Evolutionary conservation across 2,329 filamentous ascomycete species (phyloP), one percentile per base, ranked within the genome.

Genomic region (Talaromyces sp.): DNA sequence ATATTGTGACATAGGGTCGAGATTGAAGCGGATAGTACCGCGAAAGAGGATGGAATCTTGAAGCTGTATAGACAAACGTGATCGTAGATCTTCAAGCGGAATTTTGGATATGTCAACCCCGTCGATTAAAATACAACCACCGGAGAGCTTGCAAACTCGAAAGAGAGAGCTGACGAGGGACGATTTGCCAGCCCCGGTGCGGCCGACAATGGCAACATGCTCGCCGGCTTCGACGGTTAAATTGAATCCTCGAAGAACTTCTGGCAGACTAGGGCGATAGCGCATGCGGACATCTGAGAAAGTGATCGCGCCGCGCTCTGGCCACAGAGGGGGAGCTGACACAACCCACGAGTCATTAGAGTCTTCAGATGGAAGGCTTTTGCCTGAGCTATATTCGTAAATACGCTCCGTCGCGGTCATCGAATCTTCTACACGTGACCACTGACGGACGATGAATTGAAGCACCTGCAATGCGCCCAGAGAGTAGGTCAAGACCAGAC

Each of bases 31-130:
- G 25, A 95, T 81, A 0, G 90, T 92, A 31, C 91, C 91, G 0
- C 89, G 91, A 78, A 95, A 94, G 5, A 95, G 83, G 1, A 93
- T 89, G 0, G 91, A 91, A 70, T 94, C 91, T 78, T 93, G 90
- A 1, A 91, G 91, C 63, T 95, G 93, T 70, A 94, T 93, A 47
- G 90, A 89, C 0, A 94, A 78, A 0, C 90, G 84, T 19, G 86
- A 89, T 27, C 91, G 85, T 17, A 95, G 80, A 65, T 90, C 87
- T 65, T 89, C 83, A 0, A 93, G 83, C 61, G 85, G 85, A 71
- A 93, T 86, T 70, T 86, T 89, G 27, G 89, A 88, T 61, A 93
- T 91, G 72, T 93, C 90, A 11, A 92, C 70, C 0, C 90, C 90
- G 70, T 93, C 91, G 68, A 94, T 90, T 65, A 82, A 74, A 68